A percentile compares a stretch with the other conserved stretches of the same genome.
These are phyloP conservation scores for Clavulina sp. DNA, from an alignment of 768 basidiomycete genomes.

Conservation along the genomic window DNA sequence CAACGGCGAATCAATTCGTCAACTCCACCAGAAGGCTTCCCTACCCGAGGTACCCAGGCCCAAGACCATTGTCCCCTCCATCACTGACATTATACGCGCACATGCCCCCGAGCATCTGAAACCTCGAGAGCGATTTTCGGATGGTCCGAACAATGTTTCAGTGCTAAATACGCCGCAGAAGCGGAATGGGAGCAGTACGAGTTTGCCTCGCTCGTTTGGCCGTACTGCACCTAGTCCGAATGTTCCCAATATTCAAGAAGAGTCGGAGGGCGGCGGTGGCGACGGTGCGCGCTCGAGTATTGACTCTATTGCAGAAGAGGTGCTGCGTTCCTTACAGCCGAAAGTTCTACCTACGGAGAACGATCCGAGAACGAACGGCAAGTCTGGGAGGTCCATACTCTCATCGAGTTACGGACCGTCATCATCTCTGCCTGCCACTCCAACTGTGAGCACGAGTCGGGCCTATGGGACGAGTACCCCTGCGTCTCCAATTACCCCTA, in stretches of 20 bases:
- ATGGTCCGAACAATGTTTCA: too few species aligned
- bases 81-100: slow-evolving; percentile 72
- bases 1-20: not conserved
- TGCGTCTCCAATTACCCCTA: not conserved
- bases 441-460: too few species aligned
- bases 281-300: slow-evolving; percentile 54
- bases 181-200: slow-evolving; percentile 6
- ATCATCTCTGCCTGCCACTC: slow-evolving; percentile 30
- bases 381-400: too few species aligned
- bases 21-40: not conserved
- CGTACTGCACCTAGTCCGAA: not conserved
- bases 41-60: not conserved
- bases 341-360: slow-evolving; percentile 1
- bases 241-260: slow-evolving; percentile 5
- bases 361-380: too few species aligned
- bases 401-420: slow-evolving; percentile 39
- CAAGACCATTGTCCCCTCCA: slow-evolving; percentile 50
- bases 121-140: too few species aligned
- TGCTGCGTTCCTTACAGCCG: slow-evolving; percentile 24
- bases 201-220: slow-evolving; percentile 24
- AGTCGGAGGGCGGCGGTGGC: slow-evolving; percentile 18
- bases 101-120: slow-evolving; percentile 35
- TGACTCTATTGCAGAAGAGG: slow-evolving; percentile 76
- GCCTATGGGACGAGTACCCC: too few species aligned
- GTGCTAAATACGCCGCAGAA: not conserved